Percentiles rank a stretch among this genome's conserved stretches.
Conservation (phyloP, 306 rosid species). For the Inga leiocalycina region DNA sequence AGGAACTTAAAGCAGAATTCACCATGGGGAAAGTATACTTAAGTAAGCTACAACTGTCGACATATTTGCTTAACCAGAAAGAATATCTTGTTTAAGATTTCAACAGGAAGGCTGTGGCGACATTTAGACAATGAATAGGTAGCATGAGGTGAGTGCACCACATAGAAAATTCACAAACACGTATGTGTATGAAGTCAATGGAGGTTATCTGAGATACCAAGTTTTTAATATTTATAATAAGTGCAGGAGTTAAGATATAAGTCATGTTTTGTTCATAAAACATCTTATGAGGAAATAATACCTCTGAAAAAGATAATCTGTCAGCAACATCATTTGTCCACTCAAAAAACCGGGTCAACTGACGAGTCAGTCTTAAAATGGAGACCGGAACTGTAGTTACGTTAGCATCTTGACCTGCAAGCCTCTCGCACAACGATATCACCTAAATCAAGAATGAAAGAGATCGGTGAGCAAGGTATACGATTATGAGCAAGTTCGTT, state of each 20-base stretch:
- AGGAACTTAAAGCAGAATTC: neutral
- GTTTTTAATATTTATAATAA: neutral
- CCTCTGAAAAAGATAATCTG: slow-evolving; percentile 95
- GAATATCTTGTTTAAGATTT: neutral
- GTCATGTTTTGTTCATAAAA: neutral
- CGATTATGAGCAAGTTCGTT: neutral
- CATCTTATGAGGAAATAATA: slow-evolving; percentile 34
- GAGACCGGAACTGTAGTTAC: slow-evolving; percentile 93
- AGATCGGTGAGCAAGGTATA: neutral
- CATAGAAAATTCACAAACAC: neutral
- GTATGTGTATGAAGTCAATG: neutral
- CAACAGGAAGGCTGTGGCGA: neutral
- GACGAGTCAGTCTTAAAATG: slow-evolving; percentile 86
- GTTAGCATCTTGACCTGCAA: slow-evolving; percentile 98
- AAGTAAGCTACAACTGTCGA: neutral
- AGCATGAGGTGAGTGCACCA: neutral
- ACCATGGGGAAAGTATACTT: neutral
- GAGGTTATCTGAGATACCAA: neutral
- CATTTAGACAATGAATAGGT: neutral
- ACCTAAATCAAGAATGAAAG: slow-evolving; percentile 54
- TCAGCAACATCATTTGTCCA: slow-evolving; percentile 99
- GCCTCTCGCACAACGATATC: slow-evolving; percentile 93
- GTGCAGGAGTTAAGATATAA: neutral
- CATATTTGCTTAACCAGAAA: neutral
- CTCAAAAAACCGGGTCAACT: slow-evolving; percentile 81